Evolutionary conservation across 495 filamentous ascomycete genomes (phyloP), one percentile per base, ranked within the genome.

Genomic region (Stereocaulon alpinum): DNA sequence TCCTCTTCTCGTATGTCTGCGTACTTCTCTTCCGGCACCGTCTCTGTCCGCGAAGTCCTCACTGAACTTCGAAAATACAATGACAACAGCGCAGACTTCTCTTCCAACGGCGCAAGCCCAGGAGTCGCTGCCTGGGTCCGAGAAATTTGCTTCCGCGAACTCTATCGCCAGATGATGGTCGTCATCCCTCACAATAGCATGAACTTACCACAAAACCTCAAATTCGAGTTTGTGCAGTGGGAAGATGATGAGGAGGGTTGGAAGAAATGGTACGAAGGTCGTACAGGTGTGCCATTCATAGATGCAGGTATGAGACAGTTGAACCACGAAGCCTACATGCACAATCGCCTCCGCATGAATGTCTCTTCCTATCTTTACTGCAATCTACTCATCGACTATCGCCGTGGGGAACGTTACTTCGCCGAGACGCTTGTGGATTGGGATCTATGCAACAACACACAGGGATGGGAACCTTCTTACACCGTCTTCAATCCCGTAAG

Each of bases 261-360:
- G 72, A 52, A 71, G 42, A 76, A 74, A 59, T 75, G 74, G 74
- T 67, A 60, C 30, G 63, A 75, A 57, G 74, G 74, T 2, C 59
- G 40, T 40, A 77, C 74, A 0, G 74, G 74, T 0, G 65, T 74
- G 15, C 74, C 74, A 3, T 75, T 74, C 45, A 59, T 77, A 0
- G 74, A 76, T 60, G 74, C 74, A 0, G 74, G 74, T 0, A 77
- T 77, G 74, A 57, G 74, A 10, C 74, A 77, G 59, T 41, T 77
- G 56, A 70, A 69, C 20, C 51, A 63, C 6, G 74, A 76, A 62
- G 74, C 72, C 3, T 77, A 75, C 59, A 75, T 77, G 74, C 74
- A 77, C 62, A 77, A 77, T 61, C 72, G 74, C 4, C 61, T 74
- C 20, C 68, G 74, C 12, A 77, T 77, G 74, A 76, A 75, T 40